These are phyloP conservation scores for Mycena chlorophos DNA, from an alignment of 768 basidiomycete genomes.

Conservation along the genomic window DNA sequence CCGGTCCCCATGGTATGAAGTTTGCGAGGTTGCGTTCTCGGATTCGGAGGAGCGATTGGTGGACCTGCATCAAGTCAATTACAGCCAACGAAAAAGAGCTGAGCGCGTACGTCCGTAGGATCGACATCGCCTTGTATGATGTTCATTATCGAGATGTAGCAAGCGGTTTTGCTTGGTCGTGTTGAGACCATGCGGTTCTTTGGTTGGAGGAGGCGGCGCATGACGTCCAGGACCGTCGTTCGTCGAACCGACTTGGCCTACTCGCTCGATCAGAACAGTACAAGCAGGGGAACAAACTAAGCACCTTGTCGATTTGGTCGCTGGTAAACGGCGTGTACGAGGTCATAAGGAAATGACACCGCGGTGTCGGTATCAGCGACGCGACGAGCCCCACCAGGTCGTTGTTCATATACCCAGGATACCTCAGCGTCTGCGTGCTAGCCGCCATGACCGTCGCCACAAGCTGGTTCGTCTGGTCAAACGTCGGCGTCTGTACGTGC, in stretches of 20 bases:
- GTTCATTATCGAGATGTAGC: conserved; percentile 97
- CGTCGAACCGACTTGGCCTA: conserved; percentile 94
- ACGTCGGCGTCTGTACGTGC: conserved; percentile 83
- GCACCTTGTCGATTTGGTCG: conserved; percentile 92
- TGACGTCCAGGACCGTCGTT: conserved; percentile 97
- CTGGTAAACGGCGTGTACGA: conserved; percentile 98
- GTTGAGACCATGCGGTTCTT: conserved; percentile 99
- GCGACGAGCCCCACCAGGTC: conserved; percentile 97
- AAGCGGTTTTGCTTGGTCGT: conserved; percentile 85
- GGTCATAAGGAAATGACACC: conserved; percentile 98
- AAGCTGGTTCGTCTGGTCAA: conserved; percentile 91
- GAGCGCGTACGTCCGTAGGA: conserved; percentile 81
- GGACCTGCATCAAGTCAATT: conserved; percentile 57
- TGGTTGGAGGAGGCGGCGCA: conserved; percentile 95
- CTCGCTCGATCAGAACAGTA: background rate
- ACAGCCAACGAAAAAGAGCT: conserved; percentile 4
- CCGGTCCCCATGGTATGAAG: conserved; percentile 99
- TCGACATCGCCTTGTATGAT: conserved; percentile 99
- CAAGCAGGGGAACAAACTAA: conserved; percentile 16
- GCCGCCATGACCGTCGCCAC: conserved; percentile 98
- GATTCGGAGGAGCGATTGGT: conserved; percentile 95
- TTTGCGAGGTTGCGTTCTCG: conserved; percentile 95
- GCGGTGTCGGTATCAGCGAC: conserved; percentile 92
- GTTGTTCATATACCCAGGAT: conserved; percentile 99
- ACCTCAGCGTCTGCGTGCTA: conserved; percentile 93